These are phyloP conservation scores for Aurantiochytrium sp. DNA, from an alignment of 108 stramenopile genomes.

Conservation along the genomic window DNA sequence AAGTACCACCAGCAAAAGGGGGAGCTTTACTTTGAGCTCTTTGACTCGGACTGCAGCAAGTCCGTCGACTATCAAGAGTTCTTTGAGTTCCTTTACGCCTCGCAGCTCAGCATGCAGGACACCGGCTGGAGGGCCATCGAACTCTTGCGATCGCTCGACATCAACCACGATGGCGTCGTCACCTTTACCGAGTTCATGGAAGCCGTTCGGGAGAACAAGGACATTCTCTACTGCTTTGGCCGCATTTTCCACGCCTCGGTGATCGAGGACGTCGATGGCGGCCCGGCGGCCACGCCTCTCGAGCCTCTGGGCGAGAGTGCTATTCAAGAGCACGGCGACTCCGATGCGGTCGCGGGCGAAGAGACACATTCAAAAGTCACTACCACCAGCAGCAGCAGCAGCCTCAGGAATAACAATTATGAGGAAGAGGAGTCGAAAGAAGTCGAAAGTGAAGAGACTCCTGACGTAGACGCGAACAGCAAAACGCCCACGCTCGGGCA, in stretches of 20 bases:
- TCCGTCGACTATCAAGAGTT: conserved; percentile 13
- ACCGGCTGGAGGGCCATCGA: not conserved
- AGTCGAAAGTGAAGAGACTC: not conserved
- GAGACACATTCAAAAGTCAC: too few relatives aligned
- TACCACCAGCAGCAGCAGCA: not conserved
- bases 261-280: not conserved
- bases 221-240: conserved; percentile 12
- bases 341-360: too few relatives aligned
- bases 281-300: too few relatives aligned
- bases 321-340: too few relatives aligned
- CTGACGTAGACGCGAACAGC: too few relatives aligned
- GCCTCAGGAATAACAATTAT: not conserved
- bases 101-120: conserved; percentile 5
- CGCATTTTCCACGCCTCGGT: not conserved
- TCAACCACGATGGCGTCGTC: not conserved
- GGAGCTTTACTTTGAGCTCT: conserved; percentile 20
- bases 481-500: not conserved
- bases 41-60: not conserved
- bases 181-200: conserved; percentile 9
- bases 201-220: not conserved
- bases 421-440: not conserved
- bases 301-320: too few relatives aligned
- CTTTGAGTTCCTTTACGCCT: conserved; percentile 6
- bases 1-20: not conserved
- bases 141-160: not conserved